A percentile compares a stretch with the other conserved stretches of the same genome.
Evolutionary conservation across 2,329 filamentous ascomycete genomes (phyloP).

Genomic region (Teratosphaeria destructans): DNA sequence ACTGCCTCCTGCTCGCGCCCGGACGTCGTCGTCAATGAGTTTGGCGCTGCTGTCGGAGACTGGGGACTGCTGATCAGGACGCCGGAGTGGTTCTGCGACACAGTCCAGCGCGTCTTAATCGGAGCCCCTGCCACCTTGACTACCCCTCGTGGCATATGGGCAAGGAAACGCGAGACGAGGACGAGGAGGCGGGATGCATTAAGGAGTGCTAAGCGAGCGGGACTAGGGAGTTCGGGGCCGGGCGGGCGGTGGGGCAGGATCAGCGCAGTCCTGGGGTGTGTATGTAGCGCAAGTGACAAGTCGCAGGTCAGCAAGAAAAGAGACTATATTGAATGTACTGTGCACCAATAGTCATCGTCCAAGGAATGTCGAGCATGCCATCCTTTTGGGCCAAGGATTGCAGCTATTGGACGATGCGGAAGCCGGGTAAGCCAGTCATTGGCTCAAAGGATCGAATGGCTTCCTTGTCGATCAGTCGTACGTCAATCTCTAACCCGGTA

Average conservation of each 20-base stretch:
- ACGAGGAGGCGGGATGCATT: neutral
- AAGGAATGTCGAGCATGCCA: neutral
- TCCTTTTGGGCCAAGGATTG: neutral
- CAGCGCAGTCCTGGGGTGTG: neutral
- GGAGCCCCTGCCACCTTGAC: constrained; percentile 14
- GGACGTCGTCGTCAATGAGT: neutral
- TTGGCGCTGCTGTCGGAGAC: constrained; percentile 2
- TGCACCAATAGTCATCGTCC: neutral
- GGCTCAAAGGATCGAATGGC: neutral
- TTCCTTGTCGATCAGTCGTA: neutral
- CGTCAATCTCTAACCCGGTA: neutral
- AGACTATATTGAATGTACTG: neutral
- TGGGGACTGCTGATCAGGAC: neutral
- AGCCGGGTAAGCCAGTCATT: neutral
- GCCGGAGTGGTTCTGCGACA: constrained; percentile 6
- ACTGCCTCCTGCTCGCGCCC: constrained; percentile 2
- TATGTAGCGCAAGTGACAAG: neutral
- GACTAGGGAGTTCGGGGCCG: neutral
- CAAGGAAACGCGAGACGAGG: neutral
- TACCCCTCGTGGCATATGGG: constrained; percentile 12
- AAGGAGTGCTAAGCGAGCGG: constrained; percentile 40
- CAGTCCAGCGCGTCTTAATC: constrained; percentile 12
- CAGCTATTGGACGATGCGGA: neutral
- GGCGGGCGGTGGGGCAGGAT: neutral
- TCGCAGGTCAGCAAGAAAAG: neutral